Evolutionary conservation across 345 rosid species (phyloP), one percentile per base, ranked within the genome.

Genomic region (Eucalyptus pumila): DNA sequence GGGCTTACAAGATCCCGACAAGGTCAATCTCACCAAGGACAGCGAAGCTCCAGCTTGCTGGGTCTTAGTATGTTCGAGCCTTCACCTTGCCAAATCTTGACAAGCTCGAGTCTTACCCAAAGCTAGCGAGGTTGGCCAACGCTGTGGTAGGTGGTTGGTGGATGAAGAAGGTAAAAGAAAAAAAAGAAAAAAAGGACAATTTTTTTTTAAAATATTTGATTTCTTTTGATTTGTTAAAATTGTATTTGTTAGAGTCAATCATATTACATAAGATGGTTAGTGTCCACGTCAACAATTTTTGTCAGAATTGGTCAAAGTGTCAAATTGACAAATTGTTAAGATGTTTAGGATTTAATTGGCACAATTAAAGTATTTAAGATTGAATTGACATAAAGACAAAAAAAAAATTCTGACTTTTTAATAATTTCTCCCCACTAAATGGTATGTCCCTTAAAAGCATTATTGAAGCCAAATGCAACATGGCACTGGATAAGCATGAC

Each of bases 171-270:
- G 30, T 9, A 56, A 24, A 56, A 21, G 3, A 54, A 23, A 54
- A 54, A 54, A 54, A 54, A 21, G 2, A 4, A 8, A 54, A 21
- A 54, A 9, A 23, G 5, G 12, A 2, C 1, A 23, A 56, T 9
- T 4, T 4, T 23, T 54, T 52, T 1, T 5, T 4, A 23, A 54
- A 23, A 9, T 24, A 56, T 56, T 23, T 0, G 4, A 56, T 56
- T 56, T 56, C 24, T 56, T 56, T 56, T 23, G 24, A 24, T 56
- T 56, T 56, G 27, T 24, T 23, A 56, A 56, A 56, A 56, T 24
- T 24, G 3, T 24, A 52, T 56, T 23, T 0, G 6, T 56, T 23
- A 24, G 13, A 6, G 6, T 24, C 0, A 5, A 0, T 56, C 3
- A 2, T 24, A 3, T 56, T 2, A 56, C 6, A 1, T 56, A 4